Evolutionary conservation across 805 yeast species (phyloP), one percentile per base, ranked within the genome.

Genomic region (Saccharomyces jurei): DNA sequence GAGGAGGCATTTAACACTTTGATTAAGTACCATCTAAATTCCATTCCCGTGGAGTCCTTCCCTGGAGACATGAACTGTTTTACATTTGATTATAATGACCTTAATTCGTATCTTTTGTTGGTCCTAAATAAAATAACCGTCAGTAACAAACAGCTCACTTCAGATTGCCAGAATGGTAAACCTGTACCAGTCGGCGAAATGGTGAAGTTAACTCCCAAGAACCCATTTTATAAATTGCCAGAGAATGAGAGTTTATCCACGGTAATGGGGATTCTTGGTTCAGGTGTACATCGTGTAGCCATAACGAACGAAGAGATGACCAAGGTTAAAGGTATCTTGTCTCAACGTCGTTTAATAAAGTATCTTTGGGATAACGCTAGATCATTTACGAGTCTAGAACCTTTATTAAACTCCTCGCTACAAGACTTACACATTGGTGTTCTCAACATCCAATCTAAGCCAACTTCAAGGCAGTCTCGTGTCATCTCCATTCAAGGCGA

Each of bases 271-370:
- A 83, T 87, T 11, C 75, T 92, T 57, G 98, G 97, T n/a, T 81
- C 87, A 44, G 99, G 99, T 22, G 96, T 91, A 2, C 99, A 94
- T 72, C 79, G 99, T 66, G 82, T 92, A 22, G 96, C 97, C 10
- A 87, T 91, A 54, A 78, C 86, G 25, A 76, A 82, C 65, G 70
- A 73, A 17, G 77, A 75, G 50, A 71, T 75, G 50, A 75, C 79
- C 26, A 76, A 77, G 56, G 82, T 91, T 50, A 82, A 86, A 2
- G 98, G 98, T 55, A 82, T 92, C 11, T 75, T 94, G 49, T 89
- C 97, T 0, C 99, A 92, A 73, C 83, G 99, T 69, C 81, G 98
- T 63, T 75, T 89, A 62, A 81, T 92, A 53, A 82, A 81, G 63
- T 92, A 81, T 69, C 74, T 92, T 53, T 92, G 98, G 97, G 96